Evolutionary conservation across 1,284 basidiomycete species (phyloP), one percentile per base, ranked within the genome.

Genomic region (Rhodotorula sp.): DNA sequence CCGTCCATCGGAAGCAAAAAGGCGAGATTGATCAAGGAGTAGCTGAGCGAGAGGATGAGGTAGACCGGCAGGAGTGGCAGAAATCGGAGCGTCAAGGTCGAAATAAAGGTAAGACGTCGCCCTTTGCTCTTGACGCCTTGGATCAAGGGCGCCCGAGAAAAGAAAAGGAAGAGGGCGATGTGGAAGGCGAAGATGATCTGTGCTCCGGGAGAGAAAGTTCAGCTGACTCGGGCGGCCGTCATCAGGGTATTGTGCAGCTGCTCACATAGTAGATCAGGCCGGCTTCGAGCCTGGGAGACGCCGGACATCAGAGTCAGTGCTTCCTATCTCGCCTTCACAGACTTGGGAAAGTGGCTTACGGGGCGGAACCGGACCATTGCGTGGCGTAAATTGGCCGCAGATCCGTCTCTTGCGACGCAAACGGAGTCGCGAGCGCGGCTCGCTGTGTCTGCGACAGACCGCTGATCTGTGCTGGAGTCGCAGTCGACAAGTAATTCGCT

Each of bases 151-250:
- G 15, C 69, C 29, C 69, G 57, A 0, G 65, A 12, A 54, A 70
- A 70, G 24, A 66, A 75, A 14, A 72, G 70, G 68, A 75, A 78
- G 53, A 80, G 60, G 17, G 75, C 71, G 26, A 79, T 62, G 68
- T 78, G 78, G 67, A 80, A 80, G 4, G 79, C 73, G 58, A 80
- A 80, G 68, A 80, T 80, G 57, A 61, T 62, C 44, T 45, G 67
- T 4, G 10, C 22, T 18, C 18, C 29, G 15, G 49, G 3, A 26
- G 1, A 15, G 12, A 42, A 14, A 53, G 59, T 26, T 26, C 45
- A 29, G 53, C 24, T 12, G 3, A 4, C n/a, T 15, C 22, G 10
- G 24, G 48, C 7, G 3, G 24, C 20, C 24, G 33, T 22, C 18
- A 20, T 6, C 20, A 57, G 30, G 22, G 20, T 29, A n/a, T 7